These are phyloP conservation scores for Podila minutissima DNA, from an alignment of 192 early-diverging fungal species.

Conservation along the genomic window DNA sequence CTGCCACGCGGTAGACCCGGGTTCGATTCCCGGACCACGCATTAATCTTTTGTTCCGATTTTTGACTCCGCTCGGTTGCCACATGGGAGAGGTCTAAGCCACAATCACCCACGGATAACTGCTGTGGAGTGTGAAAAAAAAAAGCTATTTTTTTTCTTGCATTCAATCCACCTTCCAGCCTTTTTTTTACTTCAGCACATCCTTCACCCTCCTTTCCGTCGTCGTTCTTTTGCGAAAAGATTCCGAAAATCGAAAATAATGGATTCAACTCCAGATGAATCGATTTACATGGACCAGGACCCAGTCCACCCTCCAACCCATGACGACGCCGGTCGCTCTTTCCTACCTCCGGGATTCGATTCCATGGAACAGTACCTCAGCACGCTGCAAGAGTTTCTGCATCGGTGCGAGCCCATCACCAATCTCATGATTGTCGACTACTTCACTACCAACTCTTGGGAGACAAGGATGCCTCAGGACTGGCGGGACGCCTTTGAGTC, in stretches of 20 bases:
- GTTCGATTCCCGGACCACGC: slow-evolving; percentile 82
- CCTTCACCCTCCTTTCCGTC: background rate
- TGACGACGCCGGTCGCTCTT: slow-evolving; percentile 5
- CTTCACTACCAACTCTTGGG: slow-evolving; percentile 58
- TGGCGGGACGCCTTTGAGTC: slow-evolving; percentile 57
- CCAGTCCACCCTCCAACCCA: too few relatives aligned
- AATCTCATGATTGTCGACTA: slow-evolving; percentile 60
- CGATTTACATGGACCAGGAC: too few relatives aligned
- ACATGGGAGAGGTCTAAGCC: background rate
- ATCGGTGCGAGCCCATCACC: slow-evolving; percentile 23
- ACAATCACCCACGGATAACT: background rate
- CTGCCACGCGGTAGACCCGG: slow-evolving; percentile 82
- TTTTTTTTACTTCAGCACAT: background rate
- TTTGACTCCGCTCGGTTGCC: background rate
- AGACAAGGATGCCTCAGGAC: slow-evolving; percentile 46
- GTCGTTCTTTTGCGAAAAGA: background rate
- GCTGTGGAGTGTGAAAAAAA: background rate
- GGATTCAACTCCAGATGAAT: too few relatives aligned
- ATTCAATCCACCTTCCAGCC: background rate
- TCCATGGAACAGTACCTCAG: slow-evolving; percentile 29
- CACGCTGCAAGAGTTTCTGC: slow-evolving; percentile 16
- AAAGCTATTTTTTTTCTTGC: background rate
- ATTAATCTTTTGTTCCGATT: slow-evolving; percentile 22
- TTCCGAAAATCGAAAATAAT: too few relatives aligned
- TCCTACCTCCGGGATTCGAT: slow-evolving; percentile 36